Base-by-base conservation (phyloP, 768 basidiomycete genomes). In the Dendrothele bispora region DNA sequence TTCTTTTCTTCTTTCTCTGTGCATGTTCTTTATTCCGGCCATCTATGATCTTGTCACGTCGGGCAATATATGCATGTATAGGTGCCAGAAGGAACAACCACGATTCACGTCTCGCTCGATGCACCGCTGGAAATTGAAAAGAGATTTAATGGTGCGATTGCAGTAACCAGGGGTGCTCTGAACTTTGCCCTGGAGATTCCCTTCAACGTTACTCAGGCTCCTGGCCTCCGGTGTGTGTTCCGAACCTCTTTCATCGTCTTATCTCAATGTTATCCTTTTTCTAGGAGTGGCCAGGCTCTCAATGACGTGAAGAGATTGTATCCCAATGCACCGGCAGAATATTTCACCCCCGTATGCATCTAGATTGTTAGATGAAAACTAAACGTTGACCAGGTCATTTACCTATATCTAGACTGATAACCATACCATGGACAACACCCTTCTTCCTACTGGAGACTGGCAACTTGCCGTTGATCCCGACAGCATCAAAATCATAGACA, bases 401-500 rank as follows among this genome's bases (percentile, higher is more conserved):
- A 32, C 30, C n/a, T 32, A 21, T 14, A 28, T 28, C 7, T 38
- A 73, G 71, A 69, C 61, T 39, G 71, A 72, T 39, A 66, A 67
- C 21, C 63, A 72, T 51, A 72, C 71, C 1, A 55, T 63, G 17
- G 70, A 71, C 50, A 62, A 67, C 49, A 69, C 64, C 1, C 62
- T 74, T 10, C 58, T 72, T 6, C 71, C 72, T 7, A 71, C 68
- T 2, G 59, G 48, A 18, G 60, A 67, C 39, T 72, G 72, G 70
- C 64, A 61, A 20, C 50, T 72, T 21, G 72, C 70, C 12, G 71
- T 74, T 43, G 70, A 74, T 45, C 69, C 69, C 7, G 54, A 61
- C 17, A 67, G 66, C 1, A 63, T 73, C 37, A 43, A 51, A 3
- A 58, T 72, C 17, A 57, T 60, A 7, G 72, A 72, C 39, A 56